Evolutionary conservation across 2,329 filamentous ascomycete genomes (phyloP), one percentile per base, ranked within the genome.

Genomic region (Dactylellina sp.): DNA sequence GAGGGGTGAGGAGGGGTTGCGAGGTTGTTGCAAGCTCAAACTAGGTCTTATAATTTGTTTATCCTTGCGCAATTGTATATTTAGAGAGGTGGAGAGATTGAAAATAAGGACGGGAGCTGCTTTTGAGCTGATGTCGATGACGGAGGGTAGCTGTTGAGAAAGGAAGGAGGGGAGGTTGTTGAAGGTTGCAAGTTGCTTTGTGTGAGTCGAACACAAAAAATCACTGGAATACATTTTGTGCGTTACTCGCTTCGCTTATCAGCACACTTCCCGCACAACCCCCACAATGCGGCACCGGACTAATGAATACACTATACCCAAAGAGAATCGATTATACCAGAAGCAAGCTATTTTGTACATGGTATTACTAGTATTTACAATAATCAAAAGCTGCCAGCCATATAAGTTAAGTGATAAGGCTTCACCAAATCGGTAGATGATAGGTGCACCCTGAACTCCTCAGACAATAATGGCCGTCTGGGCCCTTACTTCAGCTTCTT

Each of bases 301-400:
- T n/a, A n/a, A n/a, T n/a, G n/a, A n/a, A n/a, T 35, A 12, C 12
- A 35, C 32, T 35, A 35, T 12, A 6, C 6, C 32, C 32, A 35
- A 12, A 35, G 32, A n/a, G n/a, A n/a, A n/a, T n/a, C n/a, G n/a
- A n/a, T n/a, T n/a, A n/a, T n/a, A n/a, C n/a, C n/a, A n/a, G 28
- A 32, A 32, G 28, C 4, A 32, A 5, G 28, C 4, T 32, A 9
- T 32, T 32, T 32, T 32, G 12, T 44, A 57, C 53, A 57, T 44
- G 53, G 53, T 57, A 57, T 57, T 57, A 57, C 4, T n/a, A 28
- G 7, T 60, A 60, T 60, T 14, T 49, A 60, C 42, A 37, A 7
- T 11, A 3, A 40, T 40, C 14, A 16, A 32, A 5, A 49, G 9
- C 44, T 7, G 22, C n/a, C n/a, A n/a, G n/a, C n/a, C n/a, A n/a